phyloP scores from a whole-genome alignment of 2,329 filamentous ascomycete species.

The Raffaelea ambrosiae region DNA sequence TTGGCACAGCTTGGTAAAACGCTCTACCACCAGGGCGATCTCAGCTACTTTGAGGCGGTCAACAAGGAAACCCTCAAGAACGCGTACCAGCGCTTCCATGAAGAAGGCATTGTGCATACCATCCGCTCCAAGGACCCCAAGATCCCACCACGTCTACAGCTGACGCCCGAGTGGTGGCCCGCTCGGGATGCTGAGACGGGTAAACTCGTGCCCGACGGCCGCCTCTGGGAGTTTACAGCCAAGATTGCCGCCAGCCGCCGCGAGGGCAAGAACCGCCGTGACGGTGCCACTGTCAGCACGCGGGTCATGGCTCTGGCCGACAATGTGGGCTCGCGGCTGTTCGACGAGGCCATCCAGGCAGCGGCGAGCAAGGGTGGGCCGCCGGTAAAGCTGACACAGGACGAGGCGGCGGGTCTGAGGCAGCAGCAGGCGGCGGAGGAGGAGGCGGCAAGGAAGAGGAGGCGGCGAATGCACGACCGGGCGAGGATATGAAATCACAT shows the following conservation, averaged over 20 bases:
- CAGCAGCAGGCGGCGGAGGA: constrained; percentile 28
- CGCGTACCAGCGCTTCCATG: constrained; percentile 76
- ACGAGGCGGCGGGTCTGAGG: constrained; percentile 37
- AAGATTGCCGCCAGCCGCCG: constrained; percentile 72
- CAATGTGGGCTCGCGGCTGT: constrained; percentile 61
- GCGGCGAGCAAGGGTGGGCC: constrained; percentile 18
- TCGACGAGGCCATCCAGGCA: constrained; percentile 42
- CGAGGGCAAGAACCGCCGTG: constrained; percentile 93
- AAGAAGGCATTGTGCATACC: constrained; percentile 79
- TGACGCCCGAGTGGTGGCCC: constrained; percentile 69
- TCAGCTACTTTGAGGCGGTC: constrained; percentile 95
- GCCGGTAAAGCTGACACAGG: constrained; percentile 36
- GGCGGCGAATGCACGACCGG: constrained; percentile 3
- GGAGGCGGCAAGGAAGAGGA: constrained; percentile 23
- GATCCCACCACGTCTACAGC: constrained; percentile 51
- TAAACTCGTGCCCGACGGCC: constrained; percentile 58
- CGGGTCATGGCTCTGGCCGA: constrained; percentile 74
- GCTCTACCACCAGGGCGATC: constrained; percentile 91
- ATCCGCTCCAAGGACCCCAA: constrained; percentile 60
- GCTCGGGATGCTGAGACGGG: constrained; percentile 53
- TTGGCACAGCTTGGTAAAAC: constrained; percentile 73
- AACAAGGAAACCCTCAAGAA: constrained; percentile 98
- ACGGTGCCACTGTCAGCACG: constrained; percentile 79
- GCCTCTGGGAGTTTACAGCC: constrained; percentile 87
- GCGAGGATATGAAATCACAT: constrained; percentile 6